Evolutionary conservation across 176 grass and related monocot genomes (phyloP).

Genomic region (Oryza punctata): DNA sequence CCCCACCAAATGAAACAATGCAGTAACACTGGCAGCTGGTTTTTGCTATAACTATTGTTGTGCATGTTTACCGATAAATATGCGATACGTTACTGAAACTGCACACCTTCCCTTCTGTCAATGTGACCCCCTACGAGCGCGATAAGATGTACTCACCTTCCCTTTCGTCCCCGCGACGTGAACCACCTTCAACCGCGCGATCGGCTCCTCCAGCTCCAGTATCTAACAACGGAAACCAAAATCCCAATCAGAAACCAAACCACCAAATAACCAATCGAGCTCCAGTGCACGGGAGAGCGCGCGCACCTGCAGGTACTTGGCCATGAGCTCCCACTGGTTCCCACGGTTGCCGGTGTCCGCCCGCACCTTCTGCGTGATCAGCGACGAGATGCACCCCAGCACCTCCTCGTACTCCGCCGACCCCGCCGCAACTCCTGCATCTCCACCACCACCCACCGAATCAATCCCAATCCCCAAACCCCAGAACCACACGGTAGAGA

Average conservation of each 20-base stretch:
- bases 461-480: neutral
- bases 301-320: slow-evolving; percentile 75
- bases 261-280: neutral
- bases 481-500: neutral
- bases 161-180: slow-evolving; percentile 96
- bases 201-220: slow-evolving; percentile 73
- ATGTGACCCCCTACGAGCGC: no score
- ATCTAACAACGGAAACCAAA: slow-evolving; percentile 47
- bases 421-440: slow-evolving; percentile 29
- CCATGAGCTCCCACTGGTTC: slow-evolving; percentile 79
- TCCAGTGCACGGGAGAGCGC: neutral
- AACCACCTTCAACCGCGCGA: slow-evolving; percentile 71
- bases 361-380: slow-evolving; percentile 74
- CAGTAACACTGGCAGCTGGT: neutral
- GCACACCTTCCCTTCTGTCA: neutral
- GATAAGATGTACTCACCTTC: slow-evolving; percentile 68
- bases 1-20: slow-evolving; percentile 15
- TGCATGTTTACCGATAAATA: neutral
- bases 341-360: slow-evolving; percentile 65
- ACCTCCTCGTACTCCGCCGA: slow-evolving; percentile 76
- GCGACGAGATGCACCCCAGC: slow-evolving; percentile 72
- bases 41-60: slow-evolving; percentile 1
- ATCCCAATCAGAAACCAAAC: neutral
- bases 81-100: neutral
- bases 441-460: neutral